Percentiles rank a stretch among this genome's conserved stretches.
phyloP scores from a whole-genome alignment of 352 stramenopile genomes.

The Globisporangium recalcitrans region DNA sequence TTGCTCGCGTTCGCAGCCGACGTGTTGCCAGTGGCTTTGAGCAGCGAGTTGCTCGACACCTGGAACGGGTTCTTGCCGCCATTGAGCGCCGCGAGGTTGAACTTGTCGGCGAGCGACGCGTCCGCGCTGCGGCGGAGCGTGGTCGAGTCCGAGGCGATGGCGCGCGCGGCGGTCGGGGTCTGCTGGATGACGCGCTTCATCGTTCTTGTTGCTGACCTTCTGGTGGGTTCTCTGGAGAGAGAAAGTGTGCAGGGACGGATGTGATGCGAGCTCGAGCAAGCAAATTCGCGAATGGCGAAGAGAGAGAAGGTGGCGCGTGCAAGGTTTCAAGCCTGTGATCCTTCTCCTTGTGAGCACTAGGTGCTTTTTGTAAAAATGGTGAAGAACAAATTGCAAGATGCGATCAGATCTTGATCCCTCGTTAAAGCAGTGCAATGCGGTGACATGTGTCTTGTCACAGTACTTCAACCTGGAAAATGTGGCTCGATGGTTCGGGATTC shows the following conservation, averaged over 20 bases:
- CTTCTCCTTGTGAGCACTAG: background rate
- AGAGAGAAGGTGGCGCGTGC: background rate
- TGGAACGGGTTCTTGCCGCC: conserved; percentile 66
- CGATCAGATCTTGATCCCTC: background rate
- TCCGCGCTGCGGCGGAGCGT: conserved; percentile 13
- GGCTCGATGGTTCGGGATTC: too few species aligned
- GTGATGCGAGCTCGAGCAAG: background rate
- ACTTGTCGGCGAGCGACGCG: conserved; percentile 43
- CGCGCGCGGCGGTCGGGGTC: conserved; percentile 5
- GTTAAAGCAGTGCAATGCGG: background rate
- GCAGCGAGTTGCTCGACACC: conserved; percentile 48
- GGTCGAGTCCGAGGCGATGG: conserved; percentile 7
- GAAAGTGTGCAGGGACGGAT: background rate
- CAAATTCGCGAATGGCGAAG: conserved; percentile 6
- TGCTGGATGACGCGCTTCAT: conserved; percentile 17
- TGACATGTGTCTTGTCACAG: background rate
- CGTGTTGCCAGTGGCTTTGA: conserved; percentile 21
- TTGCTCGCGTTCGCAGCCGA: conserved; percentile 15
- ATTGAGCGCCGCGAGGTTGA: conserved; percentile 60
- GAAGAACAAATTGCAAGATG: background rate
- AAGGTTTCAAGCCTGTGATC: background rate
- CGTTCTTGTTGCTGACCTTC: too few species aligned
- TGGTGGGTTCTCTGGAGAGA: background rate
- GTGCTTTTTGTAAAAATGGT: background rate
- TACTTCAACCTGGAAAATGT: background rate